phyloP scores from a whole-genome alignment of 768 basidiomycete species.

The Wakefieldia striispora region DNA sequence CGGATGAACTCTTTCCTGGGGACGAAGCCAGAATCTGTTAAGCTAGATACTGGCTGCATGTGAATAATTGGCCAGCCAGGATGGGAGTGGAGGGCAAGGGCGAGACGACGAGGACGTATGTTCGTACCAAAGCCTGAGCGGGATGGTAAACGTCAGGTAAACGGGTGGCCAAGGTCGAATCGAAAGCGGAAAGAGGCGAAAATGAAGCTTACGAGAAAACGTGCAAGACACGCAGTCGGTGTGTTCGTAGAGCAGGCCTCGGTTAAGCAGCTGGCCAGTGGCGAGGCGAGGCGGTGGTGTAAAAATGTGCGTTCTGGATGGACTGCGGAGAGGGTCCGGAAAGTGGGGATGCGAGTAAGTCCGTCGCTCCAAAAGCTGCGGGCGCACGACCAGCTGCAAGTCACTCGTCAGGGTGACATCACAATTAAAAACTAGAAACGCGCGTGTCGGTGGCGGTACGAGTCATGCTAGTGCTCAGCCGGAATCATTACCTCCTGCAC shows the following conservation, averaged over 20 bases:
- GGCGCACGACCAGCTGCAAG: slow-evolving; percentile 5
- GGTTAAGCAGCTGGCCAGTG: slow-evolving; percentile 11
- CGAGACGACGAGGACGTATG: slow-evolving; percentile 26
- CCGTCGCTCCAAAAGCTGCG: slow-evolving; percentile 14
- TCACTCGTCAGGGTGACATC: slow-evolving; percentile 26
- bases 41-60: slow-evolving; percentile 32
- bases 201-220: slow-evolving; percentile 31
- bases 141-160: slow-evolving; percentile 39
- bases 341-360: background rate
- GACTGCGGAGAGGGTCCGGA: slow-evolving; percentile 11
- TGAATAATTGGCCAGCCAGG: slow-evolving; percentile 25
- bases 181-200: slow-evolving; percentile 28
- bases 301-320: slow-evolving; percentile 3
- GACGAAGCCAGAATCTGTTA: slow-evolving; percentile 50
- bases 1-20: slow-evolving; percentile 74
- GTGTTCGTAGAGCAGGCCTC: slow-evolving; percentile 9
- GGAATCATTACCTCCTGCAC: background rate
- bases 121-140: slow-evolving; percentile 21
- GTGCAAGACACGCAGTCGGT: slow-evolving; percentile 30
- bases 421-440: slow-evolving; percentile 23
- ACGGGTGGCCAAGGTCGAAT: slow-evolving; percentile 32
- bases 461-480: slow-evolving; percentile 5
- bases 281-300: slow-evolving; percentile 5
- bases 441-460: slow-evolving; percentile 26
- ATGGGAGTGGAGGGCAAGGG: slow-evolving; percentile 18